Evolutionary conservation across 768 basidiomycete species (phyloP).

Genomic region (Cubamyces lactineus): DNA sequence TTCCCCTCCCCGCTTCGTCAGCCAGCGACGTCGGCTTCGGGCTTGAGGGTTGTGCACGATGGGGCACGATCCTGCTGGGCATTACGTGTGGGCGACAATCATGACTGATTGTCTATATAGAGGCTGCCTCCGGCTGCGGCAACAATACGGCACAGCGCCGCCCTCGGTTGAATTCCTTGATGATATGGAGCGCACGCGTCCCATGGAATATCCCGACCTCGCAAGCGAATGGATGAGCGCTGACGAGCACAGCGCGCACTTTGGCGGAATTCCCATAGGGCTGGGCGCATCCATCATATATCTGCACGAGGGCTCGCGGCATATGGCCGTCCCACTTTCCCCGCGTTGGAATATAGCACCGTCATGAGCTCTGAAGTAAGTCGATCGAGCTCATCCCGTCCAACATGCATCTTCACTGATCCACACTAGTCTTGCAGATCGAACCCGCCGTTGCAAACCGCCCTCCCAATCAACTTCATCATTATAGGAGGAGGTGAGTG

Average conservation of each 20-base stretch:
- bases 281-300: background rate
- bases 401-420: background rate
- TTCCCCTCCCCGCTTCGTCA: too few species aligned
- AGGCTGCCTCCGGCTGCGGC: too few species aligned
- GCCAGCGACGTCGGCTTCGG: too few species aligned
- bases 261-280: background rate
- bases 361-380: slow-evolving; percentile 9
- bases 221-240: slow-evolving; percentile 4
- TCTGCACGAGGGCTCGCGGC: background rate
- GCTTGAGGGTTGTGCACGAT: too few species aligned
- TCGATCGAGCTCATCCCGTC: too few species aligned
- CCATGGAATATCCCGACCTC: background rate
- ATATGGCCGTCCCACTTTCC: too few species aligned
- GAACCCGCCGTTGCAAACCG: slow-evolving; percentile 13
- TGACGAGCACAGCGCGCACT: background rate
- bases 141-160: background rate
- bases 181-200: slow-evolving; percentile 1
- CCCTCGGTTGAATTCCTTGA: background rate
- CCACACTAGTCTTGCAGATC: slow-evolving; percentile 4
- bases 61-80: too few species aligned
- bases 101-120: too few species aligned
- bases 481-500: slow-evolving; percentile 36
- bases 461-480: slow-evolving; percentile 32
- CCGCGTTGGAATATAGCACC: background rate
- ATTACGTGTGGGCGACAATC: too few species aligned